Base-by-base conservation (phyloP, 495 filamentous ascomycete species). In the Aeminium ludgeri region DNA sequence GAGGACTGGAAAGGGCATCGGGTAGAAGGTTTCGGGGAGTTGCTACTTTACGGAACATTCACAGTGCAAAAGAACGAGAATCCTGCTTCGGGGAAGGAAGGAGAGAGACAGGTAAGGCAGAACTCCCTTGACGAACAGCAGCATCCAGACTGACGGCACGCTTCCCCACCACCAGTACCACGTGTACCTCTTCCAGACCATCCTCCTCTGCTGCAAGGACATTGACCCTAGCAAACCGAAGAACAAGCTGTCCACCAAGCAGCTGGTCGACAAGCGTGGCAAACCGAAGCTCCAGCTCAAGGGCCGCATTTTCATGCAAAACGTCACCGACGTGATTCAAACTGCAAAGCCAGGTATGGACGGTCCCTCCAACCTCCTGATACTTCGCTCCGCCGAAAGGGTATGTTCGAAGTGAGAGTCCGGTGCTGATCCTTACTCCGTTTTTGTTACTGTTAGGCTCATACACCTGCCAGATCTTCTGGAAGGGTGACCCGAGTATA, bases 221-320 rank as follows among this genome's bases (percentile, higher is more conserved):
- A 68, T 87, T 32, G 79, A 81, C 38, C 77, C 80, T 2, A 82
- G 78, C 54, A 96, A 95, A 62, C 78, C 71, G 58, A 82, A 84
- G 53, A 72, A 73, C 32, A 83, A 78, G 49, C 56, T 76, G 43
- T 65, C 61, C 46, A 78, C 78, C 61, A 85, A 83, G 57, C 70
- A 80, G 1, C 64, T 74, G 34, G 70, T 75, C 41, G 73, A 76
- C 57, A 75, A 71, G 47, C 87, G 80, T 54, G 70, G 73, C 38
- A 81, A 82, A 53, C 71, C 78, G 27, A 86, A 81, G 56, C 65
- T 97, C 36, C 86, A 93, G 56, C 69, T 97, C 25, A 97, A 96
- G 62, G 89, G 89, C 18, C 74, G 89, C 16, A 97, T 97, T 52
- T 96, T 96, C 61, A 95, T 97, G 87, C 86, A 87, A 41, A 97